Percentiles rank a stretch among this genome's conserved stretches.
Conservation (phyloP, 192 early-diverging fungal species). For the Coemansia sp. region DNA sequence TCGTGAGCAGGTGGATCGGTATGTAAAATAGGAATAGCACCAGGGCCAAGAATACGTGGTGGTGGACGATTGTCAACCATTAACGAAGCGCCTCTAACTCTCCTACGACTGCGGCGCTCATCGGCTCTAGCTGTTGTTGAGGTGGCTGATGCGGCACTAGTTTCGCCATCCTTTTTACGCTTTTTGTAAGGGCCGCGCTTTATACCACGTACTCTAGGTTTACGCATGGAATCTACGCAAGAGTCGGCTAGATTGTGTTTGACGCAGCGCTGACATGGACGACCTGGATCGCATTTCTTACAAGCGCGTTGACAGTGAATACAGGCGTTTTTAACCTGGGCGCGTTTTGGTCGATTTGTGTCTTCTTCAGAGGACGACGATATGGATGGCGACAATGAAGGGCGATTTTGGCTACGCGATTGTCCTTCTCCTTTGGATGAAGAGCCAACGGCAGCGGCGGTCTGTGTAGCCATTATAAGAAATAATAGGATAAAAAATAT, state of each 20-base stretch:
- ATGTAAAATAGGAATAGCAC: constrained; percentile 48
- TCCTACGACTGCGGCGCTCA: neutral
- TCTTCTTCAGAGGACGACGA: neutral
- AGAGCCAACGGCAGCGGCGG: neutral
- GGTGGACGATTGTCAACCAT: neutral
- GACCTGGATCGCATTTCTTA: constrained; percentile 89
- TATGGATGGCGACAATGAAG: constrained; percentile 3
- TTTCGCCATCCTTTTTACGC: constrained; percentile 29
- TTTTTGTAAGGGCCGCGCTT: constrained; percentile 85
- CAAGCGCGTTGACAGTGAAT: constrained; percentile 86
- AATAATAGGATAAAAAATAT: neutral
- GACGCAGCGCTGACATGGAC: constrained; percentile 84
- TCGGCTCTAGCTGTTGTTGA: neutral
- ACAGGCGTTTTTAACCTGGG: constrained; percentile 91
- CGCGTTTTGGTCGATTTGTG: constrained; percentile 58
- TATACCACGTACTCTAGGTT: constrained; percentile 81
- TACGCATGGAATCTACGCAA: constrained; percentile 78
- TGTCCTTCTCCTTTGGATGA: neutral
- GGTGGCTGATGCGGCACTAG: neutral
- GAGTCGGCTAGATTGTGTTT: constrained; percentile 69
- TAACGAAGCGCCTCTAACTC: neutral
- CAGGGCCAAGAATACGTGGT: constrained; percentile 39
- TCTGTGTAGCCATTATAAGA: neutral
- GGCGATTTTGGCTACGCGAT: constrained; percentile 1
- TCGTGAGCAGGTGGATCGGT: constrained; percentile 25